Conservation (phyloP, 495 filamentous ascomycete genomes). For the Neurospora terricola region DNA sequence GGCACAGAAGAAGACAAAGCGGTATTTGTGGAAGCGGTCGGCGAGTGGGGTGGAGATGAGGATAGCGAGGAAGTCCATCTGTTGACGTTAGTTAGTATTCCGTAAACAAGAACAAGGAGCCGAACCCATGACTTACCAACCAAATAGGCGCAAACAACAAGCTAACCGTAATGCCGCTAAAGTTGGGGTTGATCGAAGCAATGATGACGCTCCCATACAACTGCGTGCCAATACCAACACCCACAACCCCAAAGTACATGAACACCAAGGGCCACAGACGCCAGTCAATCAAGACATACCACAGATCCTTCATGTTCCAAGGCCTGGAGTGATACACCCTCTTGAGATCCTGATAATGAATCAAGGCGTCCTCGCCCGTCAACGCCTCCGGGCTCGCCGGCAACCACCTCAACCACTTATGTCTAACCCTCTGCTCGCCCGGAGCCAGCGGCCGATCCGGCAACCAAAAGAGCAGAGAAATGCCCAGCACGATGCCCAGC, state of each 20-base stretch:
- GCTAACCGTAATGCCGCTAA: conserved; percentile 68
- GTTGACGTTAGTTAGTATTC: conserved; percentile 1
- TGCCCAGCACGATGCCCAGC: conserved; percentile 57
- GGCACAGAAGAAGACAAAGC: conserved; percentile 72
- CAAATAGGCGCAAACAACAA: conserved; percentile 84
- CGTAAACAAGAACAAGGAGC: not conserved
- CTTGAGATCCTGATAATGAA: conserved; percentile 79
- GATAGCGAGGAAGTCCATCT: conserved; percentile 85
- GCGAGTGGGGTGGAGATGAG: conserved; percentile 76
- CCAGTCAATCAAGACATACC: conserved; percentile 68
- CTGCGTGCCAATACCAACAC: conserved; percentile 83
- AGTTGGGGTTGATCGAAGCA: conserved; percentile 56
- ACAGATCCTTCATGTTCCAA: conserved; percentile 63
- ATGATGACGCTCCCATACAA: conserved; percentile 83
- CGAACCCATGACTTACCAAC: conserved; percentile 49
- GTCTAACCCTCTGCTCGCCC: conserved; percentile 38
- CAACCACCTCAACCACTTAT: conserved; percentile 45
- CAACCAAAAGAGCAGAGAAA: conserved; percentile 77
- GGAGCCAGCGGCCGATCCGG: conserved; percentile 72
- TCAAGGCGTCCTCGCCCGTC: conserved; percentile 62
- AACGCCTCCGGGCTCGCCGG: conserved; percentile 59
- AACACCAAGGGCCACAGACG: conserved; percentile 71
- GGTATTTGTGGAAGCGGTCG: conserved; percentile 75
- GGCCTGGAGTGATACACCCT: conserved; percentile 62
- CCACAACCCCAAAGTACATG: conserved; percentile 94